These are phyloP conservation scores for Tieghemostelium lacteum DNA, from an alignment of 78 protist genomes.

Conservation along the genomic window DNA sequence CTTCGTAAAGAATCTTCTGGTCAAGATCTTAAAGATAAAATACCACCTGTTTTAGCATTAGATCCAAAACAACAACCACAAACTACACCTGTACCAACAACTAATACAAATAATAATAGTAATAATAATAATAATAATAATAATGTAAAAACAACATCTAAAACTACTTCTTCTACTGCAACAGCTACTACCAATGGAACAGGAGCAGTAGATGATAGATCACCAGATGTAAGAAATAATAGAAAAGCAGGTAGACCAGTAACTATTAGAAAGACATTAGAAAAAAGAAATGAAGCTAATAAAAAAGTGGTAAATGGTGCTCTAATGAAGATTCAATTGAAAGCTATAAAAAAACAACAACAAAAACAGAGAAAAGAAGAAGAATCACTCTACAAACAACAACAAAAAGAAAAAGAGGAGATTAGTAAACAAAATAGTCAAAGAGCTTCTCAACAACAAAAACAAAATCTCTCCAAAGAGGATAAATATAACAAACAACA, in stretches of 20 bases:
- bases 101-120: background rate
- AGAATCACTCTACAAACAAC: conserved; percentile 57
- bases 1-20: conserved; percentile 1
- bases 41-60: background rate
- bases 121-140: background rate
- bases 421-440: conserved; percentile 33
- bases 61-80: background rate
- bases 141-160: background rate
- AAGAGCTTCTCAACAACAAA: conserved; percentile 54
- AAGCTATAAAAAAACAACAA: conserved; percentile 73
- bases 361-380: conserved; percentile 67
- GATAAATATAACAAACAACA: conserved; percentile 45
- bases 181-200: conserved; percentile 2
- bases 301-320: conserved; percentile 69
- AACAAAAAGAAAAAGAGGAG: conserved; percentile 79
- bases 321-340: conserved; percentile 78
- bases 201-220: conserved; percentile 27
- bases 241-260: conserved; percentile 70
- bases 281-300: conserved; percentile 68
- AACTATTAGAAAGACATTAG: conserved; percentile 75
- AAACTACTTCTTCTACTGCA: conserved; percentile 16
- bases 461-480: conserved; percentile 27
- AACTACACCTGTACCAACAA: background rate
- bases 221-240: conserved; percentile 73
- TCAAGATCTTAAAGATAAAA: background rate